Evolutionary conservation across 2,329 filamentous ascomycete species (phyloP).

Genomic region (Cladosporium sp.): DNA sequence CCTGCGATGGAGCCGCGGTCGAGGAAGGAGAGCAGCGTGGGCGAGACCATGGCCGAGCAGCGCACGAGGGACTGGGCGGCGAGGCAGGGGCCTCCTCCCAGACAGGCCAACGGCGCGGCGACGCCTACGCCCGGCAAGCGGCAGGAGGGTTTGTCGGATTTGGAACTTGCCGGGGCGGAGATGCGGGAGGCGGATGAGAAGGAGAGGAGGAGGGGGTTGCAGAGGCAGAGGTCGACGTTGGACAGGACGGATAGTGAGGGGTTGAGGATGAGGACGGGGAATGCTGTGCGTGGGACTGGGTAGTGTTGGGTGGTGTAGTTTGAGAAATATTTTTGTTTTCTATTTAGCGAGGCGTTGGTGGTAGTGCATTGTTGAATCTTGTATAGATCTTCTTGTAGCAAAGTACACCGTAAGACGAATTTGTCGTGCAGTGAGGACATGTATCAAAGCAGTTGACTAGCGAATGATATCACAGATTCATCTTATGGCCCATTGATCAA

Average conservation of each 20-base stretch:
- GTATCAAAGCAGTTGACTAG: no score
- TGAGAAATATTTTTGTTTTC: neutral
- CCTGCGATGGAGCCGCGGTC: slow-evolving; percentile 15
- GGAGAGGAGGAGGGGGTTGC: slow-evolving; percentile 20
- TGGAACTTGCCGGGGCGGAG: slow-evolving; percentile 31
- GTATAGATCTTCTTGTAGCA: no score
- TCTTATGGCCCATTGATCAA: no score
- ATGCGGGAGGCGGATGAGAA: slow-evolving; percentile 32
- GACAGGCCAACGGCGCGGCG: slow-evolving; percentile 7
- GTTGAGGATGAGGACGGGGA: slow-evolving; percentile 10
- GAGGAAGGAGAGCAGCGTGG: slow-evolving; percentile 16
- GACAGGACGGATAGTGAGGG: slow-evolving; percentile 11
- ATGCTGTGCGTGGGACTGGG: slow-evolving; percentile 1
- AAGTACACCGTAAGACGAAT: no score
- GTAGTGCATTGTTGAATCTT: no score
- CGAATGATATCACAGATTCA: no score
- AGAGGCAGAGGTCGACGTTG: no score
- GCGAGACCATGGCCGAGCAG: slow-evolving; percentile 30
- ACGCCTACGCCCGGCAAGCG: slow-evolving; percentile 16
- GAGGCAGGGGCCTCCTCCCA: slow-evolving; percentile 19
- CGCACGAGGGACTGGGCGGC: slow-evolving; percentile 32
- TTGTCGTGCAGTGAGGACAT: no score
- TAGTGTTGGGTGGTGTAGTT: neutral
- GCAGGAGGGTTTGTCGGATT: slow-evolving; percentile 27
- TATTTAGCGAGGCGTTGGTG: slow-evolving; percentile 13